phyloP scores from a whole-genome alignment of 116 monocot species.

The Phalaenopsis hybrid region DNA sequence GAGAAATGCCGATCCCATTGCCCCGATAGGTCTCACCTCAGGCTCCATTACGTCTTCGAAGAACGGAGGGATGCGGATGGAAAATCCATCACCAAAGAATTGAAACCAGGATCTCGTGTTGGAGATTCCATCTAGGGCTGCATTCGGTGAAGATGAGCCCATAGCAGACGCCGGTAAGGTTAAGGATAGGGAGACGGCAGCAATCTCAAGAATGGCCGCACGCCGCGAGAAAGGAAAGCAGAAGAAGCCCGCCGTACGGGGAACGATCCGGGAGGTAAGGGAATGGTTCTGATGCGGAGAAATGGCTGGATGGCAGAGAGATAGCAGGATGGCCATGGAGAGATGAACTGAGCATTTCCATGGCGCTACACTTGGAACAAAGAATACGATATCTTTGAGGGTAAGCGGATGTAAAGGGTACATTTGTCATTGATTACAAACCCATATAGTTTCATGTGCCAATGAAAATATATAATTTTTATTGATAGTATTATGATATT shows the following conservation, averaged over 20 bases:
- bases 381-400: too few species aligned
- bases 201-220: constrained; percentile 18
- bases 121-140: constrained; percentile 36
- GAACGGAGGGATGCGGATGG: constrained; percentile 73
- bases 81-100: constrained; percentile 79
- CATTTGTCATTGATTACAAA: too few species aligned
- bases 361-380: not conserved
- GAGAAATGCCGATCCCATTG: not conserved
- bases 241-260: not conserved
- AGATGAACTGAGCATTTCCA: not conserved
- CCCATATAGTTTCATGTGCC: too few species aligned
- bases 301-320: constrained; percentile 9
- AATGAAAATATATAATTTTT: too few species aligned
- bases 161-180: not conserved
- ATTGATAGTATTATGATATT: too few species aligned
- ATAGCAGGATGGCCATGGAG: constrained; percentile 26
- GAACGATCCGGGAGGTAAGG: constrained; percentile 11
- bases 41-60: constrained; percentile 89
- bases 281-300: constrained; percentile 13
- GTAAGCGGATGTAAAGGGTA: too few species aligned
- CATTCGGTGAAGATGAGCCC: constrained; percentile 19
- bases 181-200: constrained; percentile 19
- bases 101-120: constrained; percentile 84
- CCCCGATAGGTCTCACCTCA: constrained; percentile 35
- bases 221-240: constrained; percentile 25